Evolutionary conservation across 805 yeast genomes (phyloP), one percentile per base, ranked within the genome.

Genomic region (Starmerella apicola): DNA sequence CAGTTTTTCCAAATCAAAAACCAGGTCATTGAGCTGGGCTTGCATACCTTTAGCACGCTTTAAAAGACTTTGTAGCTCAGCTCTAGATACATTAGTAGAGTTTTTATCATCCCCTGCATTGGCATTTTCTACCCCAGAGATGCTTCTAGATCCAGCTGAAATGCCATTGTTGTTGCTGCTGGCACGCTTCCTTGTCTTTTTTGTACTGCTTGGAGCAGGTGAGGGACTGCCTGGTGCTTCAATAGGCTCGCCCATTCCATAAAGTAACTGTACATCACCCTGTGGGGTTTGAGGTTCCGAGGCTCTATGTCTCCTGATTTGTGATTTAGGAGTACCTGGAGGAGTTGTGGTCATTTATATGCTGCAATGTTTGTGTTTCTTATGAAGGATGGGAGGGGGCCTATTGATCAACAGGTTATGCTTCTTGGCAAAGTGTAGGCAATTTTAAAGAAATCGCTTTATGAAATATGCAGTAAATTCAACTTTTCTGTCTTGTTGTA

Each of bases 201-300:
- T n/a, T n/a, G n/a, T n/a, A n/a, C n/a, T 28, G 19, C 32, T 21
- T 15, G 37, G 32, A 7, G 36, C 31, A 3, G 42, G 46, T 9
- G 39, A 36, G 7, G 52, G 52, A 25, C 50, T 44, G 5, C 28
- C 27, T 7, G 52, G 52, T 24, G 49, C 50, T 20, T 41, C 45
- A 32, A 50, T 49, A 4, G 43, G 32, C 2, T 45, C 43, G 6
- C 54, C 54, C 48, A 47, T 41, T 2, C 50, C 52, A 28, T 45
- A 43, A 4, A 44, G 32, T 15, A 35, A 23, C 16, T 20, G 41
- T 12, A 30, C 21, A 7, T 34, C 22, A 26, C 37, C 43, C 17
- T 37, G 34, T 21, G 51, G 48, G 22, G 51, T 37, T 7, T 9
- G 9, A 2, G 54, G 52, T 16, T 35, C 19, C 19, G 12, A 31